Base-by-base conservation (phyloP, 1,284 basidiomycete species). In the Pascua guehoae region DNA sequence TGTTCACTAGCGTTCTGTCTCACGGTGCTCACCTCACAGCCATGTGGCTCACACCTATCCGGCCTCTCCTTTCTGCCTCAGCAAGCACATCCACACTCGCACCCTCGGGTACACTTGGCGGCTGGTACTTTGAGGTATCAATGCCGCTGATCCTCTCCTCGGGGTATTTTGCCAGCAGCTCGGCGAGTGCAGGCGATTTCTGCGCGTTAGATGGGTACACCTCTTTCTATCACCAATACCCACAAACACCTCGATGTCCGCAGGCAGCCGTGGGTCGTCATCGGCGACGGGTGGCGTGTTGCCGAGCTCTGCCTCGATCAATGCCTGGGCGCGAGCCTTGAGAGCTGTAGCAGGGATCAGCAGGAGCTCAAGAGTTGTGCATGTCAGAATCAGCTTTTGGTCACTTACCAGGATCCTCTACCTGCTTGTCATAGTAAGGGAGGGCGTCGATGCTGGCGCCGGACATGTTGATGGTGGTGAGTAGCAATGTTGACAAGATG, bases 361-460 rank as follows among this genome's bases (percentile, higher is more conserved):
- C 24, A 84, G 84, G 46, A 83, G 81, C 71, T 89, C 85, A 17
- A 82, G 81, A 36, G 85, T 11, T 85, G 50, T 91, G 78, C 71
- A 89, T 86, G 24, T 32, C 59, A 80, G 57, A 14, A 12, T 24
- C 18, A 12, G 24, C 3, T 32, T 32, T 32, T 32, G 7, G 24
- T 10, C 88, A 85, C 58, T 89, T 79, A 56, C 84, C 76, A 4
- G 89, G 87, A 59, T 85, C 82, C 61, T 94, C 89, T 47, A 94
- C 81, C 69, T 97, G 92, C 71, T 91, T 88, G 79, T 98, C 94
- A 70, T 91, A 93, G 79, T 97, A 97, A 12, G 94, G 91, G 57
- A 96, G 81, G 18, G 91, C 89, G 77, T 96, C 93, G 65, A 91
- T 68, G 46, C 64, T 66, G 17, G 66, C 63, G 17, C 56, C 49